Percentiles rank a stretch among this genome's conserved stretches.
Evolutionary conservation across 2,329 filamentous ascomycete genomes (phyloP).

Genomic region (Nannizziopsis barbatae): DNA sequence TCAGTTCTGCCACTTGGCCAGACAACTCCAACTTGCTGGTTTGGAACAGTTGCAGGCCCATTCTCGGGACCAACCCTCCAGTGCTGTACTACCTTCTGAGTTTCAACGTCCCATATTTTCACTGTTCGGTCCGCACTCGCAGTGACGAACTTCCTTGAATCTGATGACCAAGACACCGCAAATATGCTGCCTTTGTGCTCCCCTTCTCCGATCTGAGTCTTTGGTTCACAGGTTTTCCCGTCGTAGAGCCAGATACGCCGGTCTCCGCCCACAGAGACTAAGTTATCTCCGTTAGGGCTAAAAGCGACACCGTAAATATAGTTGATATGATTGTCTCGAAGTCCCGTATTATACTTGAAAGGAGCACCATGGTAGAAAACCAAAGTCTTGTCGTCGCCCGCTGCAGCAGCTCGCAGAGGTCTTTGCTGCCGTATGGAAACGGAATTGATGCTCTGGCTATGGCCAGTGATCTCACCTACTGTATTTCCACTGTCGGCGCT

Average conservation of each 20-base stretch:
- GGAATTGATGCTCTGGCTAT: slow-evolving; percentile 80
- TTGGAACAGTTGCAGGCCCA: slow-evolving; percentile 55
- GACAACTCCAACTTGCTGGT: slow-evolving; percentile 92
- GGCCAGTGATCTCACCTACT: slow-evolving; percentile 85
- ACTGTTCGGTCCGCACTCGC: slow-evolving; percentile 91
- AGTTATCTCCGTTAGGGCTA: slow-evolving; percentile 68
- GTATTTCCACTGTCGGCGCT: slow-evolving; percentile 93
- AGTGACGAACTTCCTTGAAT: slow-evolving; percentile 78
- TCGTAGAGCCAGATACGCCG: slow-evolving; percentile 89
- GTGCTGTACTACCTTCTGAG: slow-evolving; percentile 62
- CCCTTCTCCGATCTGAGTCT: slow-evolving; percentile 55
- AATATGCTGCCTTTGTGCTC: slow-evolving; percentile 92
- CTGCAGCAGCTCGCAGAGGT: slow-evolving; percentile 83
- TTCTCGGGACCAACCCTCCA: slow-evolving; percentile 71
- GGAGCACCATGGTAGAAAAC: slow-evolving; percentile 90
- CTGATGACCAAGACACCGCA: slow-evolving; percentile 75
- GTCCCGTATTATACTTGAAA: slow-evolving; percentile 89
- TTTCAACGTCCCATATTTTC: slow-evolving; percentile 82
- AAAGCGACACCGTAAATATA: slow-evolving; percentile 84
- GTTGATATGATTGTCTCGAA: slow-evolving; percentile 66
- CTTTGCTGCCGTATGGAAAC: slow-evolving; percentile 82
- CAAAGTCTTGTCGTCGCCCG: slow-evolving; percentile 76
- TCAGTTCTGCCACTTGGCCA: slow-evolving; percentile 76
- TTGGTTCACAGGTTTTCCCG: slow-evolving; percentile 83
- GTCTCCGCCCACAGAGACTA: slow-evolving; percentile 90